A percentile compares a stretch with the other conserved stretches of the same genome.
These are phyloP conservation scores for Alternaria dauci DNA, from an alignment of 2,329 filamentous ascomycete species.

Conservation along the genomic window DNA sequence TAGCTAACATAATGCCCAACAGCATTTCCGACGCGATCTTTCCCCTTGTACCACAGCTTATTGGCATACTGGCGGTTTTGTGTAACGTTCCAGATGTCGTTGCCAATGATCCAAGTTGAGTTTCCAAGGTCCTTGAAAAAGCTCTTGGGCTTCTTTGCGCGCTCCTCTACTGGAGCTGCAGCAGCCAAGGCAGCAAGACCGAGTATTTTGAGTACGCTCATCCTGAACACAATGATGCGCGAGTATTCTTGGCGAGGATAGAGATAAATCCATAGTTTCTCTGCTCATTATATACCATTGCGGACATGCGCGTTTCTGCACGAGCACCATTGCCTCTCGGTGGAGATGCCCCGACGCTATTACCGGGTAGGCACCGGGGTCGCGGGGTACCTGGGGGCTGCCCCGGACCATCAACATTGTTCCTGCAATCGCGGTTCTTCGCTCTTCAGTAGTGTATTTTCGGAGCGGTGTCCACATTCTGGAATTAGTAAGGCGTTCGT, in stretches of 20 bases:
- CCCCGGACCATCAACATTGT: constrained; percentile 27
- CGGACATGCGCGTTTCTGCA: background rate
- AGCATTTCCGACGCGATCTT: constrained; percentile 54
- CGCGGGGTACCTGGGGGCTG: constrained; percentile 16
- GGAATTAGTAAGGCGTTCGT: constrained; percentile 25
- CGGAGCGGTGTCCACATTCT: constrained; percentile 8
- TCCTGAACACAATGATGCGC: constrained; percentile 5
- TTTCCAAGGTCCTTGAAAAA: constrained; percentile 47
- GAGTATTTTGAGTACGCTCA: constrained; percentile 29
- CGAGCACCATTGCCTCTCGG: constrained; percentile 19
- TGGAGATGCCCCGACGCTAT: constrained; percentile 24
- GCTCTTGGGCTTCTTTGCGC: constrained; percentile 36
- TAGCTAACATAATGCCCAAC: constrained; percentile 58
- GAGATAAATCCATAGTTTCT: background rate
- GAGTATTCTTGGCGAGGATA: background rate
- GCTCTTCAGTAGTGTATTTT: constrained; percentile 11
- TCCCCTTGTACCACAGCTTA: constrained; percentile 53
- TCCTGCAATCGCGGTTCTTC: constrained; percentile 34
- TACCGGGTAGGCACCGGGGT: constrained; percentile 20
- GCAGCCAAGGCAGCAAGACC: constrained; percentile 27
- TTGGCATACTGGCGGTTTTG: constrained; percentile 51
- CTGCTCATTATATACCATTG: constrained; percentile 1
- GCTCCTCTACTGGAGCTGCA: constrained; percentile 31
- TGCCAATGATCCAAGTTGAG: constrained; percentile 52
- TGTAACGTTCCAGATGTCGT: constrained; percentile 55